These are phyloP conservation scores for Phytophthora pinifolia DNA, from an alignment of 352 stramenopile species.

Conservation along the genomic window DNA sequence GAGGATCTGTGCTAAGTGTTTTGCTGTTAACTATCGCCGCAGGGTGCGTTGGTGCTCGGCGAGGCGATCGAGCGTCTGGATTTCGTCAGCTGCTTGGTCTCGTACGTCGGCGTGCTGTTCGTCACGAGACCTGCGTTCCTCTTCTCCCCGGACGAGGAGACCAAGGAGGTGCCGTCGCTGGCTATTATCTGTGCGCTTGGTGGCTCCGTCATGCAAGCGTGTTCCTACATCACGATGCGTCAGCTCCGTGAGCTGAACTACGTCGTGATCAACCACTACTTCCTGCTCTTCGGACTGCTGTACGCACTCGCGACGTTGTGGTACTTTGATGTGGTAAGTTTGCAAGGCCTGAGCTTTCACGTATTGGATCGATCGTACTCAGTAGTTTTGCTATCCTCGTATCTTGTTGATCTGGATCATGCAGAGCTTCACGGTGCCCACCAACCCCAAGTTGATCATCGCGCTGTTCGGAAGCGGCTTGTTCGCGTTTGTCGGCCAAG, in stretches of 20 bases:
- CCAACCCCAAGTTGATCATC: slow-evolving; percentile 33
- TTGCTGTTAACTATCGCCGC: slow-evolving; percentile 33
- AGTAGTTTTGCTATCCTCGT: not conserved
- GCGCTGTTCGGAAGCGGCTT: slow-evolving; percentile 48
- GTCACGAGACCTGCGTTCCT: slow-evolving; percentile 58
- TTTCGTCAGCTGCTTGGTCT: slow-evolving; percentile 47
- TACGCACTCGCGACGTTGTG: slow-evolving; percentile 32
- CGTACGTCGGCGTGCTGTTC: slow-evolving; percentile 65
- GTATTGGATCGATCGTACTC: not conserved
- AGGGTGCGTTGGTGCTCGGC: slow-evolving; percentile 48
- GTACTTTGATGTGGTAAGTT: slow-evolving; percentile 37
- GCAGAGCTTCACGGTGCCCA: slow-evolving; percentile 39
- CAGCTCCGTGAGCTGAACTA: slow-evolving; percentile 47
- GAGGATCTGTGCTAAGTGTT: not conserved
- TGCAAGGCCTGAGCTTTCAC: not conserved
- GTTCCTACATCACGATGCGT: slow-evolving; percentile 56
- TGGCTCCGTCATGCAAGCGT: slow-evolving; percentile 47
- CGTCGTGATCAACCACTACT: slow-evolving; percentile 43
- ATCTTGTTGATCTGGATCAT: not conserved
- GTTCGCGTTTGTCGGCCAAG: slow-evolving; percentile 60
- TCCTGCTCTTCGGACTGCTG: slow-evolving; percentile 33
- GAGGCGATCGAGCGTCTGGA: slow-evolving; percentile 49
- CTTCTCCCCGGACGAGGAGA: slow-evolving; percentile 29
- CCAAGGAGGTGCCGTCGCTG: slow-evolving; percentile 21
- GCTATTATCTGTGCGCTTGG: slow-evolving; percentile 44